phyloP scores from a whole-genome alignment of 73 alveolate species.

The Halteria grandinella region DNA sequence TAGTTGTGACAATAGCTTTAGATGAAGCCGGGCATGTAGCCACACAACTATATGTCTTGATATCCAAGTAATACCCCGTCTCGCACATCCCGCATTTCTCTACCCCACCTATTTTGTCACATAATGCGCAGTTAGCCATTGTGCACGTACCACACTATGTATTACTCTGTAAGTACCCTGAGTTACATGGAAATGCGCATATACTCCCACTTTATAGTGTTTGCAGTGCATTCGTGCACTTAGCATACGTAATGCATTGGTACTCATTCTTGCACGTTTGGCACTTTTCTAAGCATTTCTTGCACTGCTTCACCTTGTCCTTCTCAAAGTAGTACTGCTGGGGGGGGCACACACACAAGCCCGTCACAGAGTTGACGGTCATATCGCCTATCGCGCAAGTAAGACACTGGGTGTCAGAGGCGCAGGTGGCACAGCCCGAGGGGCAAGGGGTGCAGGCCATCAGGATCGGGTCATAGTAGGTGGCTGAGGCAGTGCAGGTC shows the following conservation, averaged over 20 bases:
- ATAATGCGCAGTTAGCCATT: background rate
- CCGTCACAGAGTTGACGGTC: background rate
- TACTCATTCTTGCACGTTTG: conserved; percentile 35
- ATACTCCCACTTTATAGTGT: background rate
- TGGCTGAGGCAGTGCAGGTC: background rate
- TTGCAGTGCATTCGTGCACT: conserved; percentile 21
- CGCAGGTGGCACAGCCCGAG: conserved; percentile 28
- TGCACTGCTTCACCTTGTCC: background rate
- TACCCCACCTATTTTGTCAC: background rate
- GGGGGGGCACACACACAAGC: conserved; percentile 6
- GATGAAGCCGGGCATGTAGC: conserved; percentile 17
- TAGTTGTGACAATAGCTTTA: conserved; percentile 35
- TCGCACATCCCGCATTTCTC: conserved; percentile 18
- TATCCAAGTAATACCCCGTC: conserved; percentile 11
- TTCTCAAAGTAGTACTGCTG: background rate
- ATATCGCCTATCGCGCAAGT: background rate
- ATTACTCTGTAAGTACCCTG: background rate
- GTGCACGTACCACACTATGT: background rate
- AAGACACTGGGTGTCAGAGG: background rate
- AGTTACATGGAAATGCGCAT: conserved; percentile 5
- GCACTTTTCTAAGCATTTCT: conserved; percentile 24
- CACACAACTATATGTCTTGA: conserved; percentile 17
- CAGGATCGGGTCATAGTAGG: conserved; percentile 13
- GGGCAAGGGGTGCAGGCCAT: conserved; percentile 20
- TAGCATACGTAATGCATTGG: conserved; percentile 7